Conservation (phyloP, 1,284 basidiomycete species). For the Cutaneotrichosporon sp. region DNA sequence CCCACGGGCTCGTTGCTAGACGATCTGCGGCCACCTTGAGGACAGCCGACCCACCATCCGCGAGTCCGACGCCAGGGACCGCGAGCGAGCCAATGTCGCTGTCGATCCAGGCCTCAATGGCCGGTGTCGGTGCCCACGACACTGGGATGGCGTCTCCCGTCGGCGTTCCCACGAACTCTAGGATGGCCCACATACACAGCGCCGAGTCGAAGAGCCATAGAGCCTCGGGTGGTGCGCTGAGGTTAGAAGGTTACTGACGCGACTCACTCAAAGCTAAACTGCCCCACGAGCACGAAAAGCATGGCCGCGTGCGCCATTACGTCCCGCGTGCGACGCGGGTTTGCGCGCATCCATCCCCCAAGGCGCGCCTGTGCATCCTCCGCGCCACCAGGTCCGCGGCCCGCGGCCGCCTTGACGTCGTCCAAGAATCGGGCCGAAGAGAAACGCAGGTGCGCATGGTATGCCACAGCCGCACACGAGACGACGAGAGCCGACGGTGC, state of each 20-base stretch:
- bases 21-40: conserved; percentile 22
- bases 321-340: conserved; percentile 15
- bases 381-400: conserved; percentile 14
- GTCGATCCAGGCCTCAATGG: conserved; percentile 27
- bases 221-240: conserved; percentile 29
- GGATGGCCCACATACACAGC: conserved; percentile 29
- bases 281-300: conserved; percentile 22
- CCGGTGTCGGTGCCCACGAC: conserved; percentile 22
- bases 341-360: conserved; percentile 18
- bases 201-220: conserved; percentile 32
- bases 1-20: conserved; percentile 28
- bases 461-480: conserved; percentile 29
- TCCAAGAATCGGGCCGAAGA: conserved; percentile 25
- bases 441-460: conserved; percentile 31
- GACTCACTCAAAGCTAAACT: conserved; percentile 21
- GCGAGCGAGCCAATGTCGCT: conserved; percentile 18
- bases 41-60: conserved; percentile 2
- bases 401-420: conserved; percentile 30
- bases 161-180: conserved; percentile 9
- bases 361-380: not conserved
- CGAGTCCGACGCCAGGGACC: conserved; percentile 24
- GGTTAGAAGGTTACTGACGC: not conserved
- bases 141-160: conserved; percentile 8
- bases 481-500: conserved; percentile 24
- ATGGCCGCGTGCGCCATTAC: conserved; percentile 30